Conservation (phyloP, 2,329 filamentous ascomycete genomes). For the Penicillium sp. region DNA sequence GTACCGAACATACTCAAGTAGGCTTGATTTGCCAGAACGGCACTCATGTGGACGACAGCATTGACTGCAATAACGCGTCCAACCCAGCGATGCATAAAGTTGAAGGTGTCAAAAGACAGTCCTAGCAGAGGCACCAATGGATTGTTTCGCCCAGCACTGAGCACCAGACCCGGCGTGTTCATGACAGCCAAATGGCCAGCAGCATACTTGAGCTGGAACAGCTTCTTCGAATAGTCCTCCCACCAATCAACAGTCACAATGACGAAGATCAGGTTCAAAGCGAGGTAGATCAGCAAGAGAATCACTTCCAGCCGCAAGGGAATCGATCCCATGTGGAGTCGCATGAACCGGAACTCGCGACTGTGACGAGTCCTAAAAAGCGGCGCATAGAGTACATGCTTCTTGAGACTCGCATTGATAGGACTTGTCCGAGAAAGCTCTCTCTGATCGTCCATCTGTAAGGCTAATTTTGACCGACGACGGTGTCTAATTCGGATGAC, state of each 20-base stretch:
- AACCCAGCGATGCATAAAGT: conserved; percentile 77
- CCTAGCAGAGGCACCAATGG: conserved; percentile 72
- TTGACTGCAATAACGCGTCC: conserved; percentile 67
- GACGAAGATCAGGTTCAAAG: conserved; percentile 69
- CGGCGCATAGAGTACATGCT: conserved; percentile 53
- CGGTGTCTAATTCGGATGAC: conserved; percentile 23
- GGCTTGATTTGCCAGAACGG: conserved; percentile 23
- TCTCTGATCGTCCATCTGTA: conserved; percentile 20
- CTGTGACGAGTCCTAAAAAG: conserved; percentile 68
- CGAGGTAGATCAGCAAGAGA: conserved; percentile 60
- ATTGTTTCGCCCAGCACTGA: conserved; percentile 87
- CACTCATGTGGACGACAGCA: conserved; percentile 59
- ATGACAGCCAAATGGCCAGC: conserved; percentile 75
- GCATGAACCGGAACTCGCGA: conserved; percentile 60
- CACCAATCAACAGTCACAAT: conserved; percentile 34
- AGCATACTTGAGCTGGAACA: conserved; percentile 62
- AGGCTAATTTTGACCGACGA: conserved; percentile 20
- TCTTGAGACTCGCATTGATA: conserved; percentile 31
- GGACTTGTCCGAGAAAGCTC: conserved; percentile 14
- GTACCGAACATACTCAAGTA: conserved; percentile 17
- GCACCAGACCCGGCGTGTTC: conserved; percentile 81
- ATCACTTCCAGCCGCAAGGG: conserved; percentile 69
- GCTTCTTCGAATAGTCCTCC: conserved; percentile 24
- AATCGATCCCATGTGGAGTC: conserved; percentile 65
- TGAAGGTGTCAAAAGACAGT: conserved; percentile 91